Percentiles rank a stretch among this genome's conserved stretches.
These are phyloP conservation scores for Blastocystis hominis DNA, from an alignment of 352 stramenopile genomes.

Conservation along the genomic window DNA sequence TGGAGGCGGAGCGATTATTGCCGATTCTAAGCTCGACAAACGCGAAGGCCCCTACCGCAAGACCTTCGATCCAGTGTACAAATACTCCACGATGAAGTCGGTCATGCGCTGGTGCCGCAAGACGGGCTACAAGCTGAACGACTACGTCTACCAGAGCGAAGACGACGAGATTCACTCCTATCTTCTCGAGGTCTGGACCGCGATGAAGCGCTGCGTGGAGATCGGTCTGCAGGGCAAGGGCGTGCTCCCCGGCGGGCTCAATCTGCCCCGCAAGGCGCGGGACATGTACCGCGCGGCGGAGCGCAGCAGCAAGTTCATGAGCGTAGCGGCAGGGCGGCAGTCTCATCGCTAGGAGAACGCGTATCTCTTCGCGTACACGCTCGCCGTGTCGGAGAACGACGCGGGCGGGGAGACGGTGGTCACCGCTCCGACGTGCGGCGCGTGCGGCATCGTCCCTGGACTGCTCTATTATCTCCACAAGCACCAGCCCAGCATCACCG, in stretches of 20 bases:
- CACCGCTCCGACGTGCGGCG: conserved; percentile 59
- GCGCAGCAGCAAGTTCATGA: conserved; percentile 14
- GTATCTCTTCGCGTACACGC: conserved; percentile 60
- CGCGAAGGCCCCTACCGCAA: conserved; percentile 25
- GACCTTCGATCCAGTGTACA: conserved; percentile 24
- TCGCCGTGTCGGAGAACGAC: conserved; percentile 61
- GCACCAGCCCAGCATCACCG: conserved; percentile 41
- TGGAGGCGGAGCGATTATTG: conserved; percentile 60
- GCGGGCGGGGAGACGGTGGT: conserved; percentile 59
- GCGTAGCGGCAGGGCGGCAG: neutral
- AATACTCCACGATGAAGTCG: conserved; percentile 47
- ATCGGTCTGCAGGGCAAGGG: conserved; percentile 51
- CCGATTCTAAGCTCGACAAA: conserved; percentile 51
- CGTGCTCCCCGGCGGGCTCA: conserved; percentile 57
- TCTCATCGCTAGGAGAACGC: conserved; percentile 7
- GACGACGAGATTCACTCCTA: conserved; percentile 55
- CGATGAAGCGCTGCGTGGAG: conserved; percentile 59
- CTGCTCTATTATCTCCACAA: conserved; percentile 57
- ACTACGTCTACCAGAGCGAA: conserved; percentile 36
- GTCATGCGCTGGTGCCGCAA: conserved; percentile 30
- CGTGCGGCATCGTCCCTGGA: conserved; percentile 59
- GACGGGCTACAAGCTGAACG: conserved; percentile 10
- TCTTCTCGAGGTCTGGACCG: conserved; percentile 57
- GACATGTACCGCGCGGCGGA: conserved; percentile 51
- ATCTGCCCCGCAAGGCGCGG: conserved; percentile 58